Evolutionary conservation across 2,329 filamentous ascomycete species (phyloP).

Genomic region (Nothophoma quercina): DNA sequence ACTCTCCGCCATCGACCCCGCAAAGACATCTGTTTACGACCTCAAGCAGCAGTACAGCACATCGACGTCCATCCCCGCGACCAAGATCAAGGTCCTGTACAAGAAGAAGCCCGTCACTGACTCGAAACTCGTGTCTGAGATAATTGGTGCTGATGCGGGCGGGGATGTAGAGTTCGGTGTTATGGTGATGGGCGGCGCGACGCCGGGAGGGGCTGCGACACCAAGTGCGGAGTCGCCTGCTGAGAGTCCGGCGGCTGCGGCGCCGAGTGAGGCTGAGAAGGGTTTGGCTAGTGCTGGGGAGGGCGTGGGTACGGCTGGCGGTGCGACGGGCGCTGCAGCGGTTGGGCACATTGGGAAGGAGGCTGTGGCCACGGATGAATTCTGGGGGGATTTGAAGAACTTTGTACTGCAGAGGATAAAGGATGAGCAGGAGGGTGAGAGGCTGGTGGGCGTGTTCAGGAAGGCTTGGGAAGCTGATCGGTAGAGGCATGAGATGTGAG

Average conservation of each 20-base stretch:
- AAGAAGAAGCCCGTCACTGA: constrained; percentile 87
- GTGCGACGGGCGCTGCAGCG: constrained; percentile 53
- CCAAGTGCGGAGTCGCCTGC: constrained; percentile 53
- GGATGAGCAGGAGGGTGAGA: constrained; percentile 70
- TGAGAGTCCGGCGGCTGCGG: constrained; percentile 57
- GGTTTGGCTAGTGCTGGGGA: constrained; percentile 33
- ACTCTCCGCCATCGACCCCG: constrained; percentile 66
- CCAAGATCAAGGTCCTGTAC: constrained; percentile 85
- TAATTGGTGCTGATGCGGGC: constrained; percentile 65
- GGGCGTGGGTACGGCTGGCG: constrained; percentile 27
- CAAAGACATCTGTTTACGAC: constrained; percentile 78
- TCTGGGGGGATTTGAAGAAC: constrained; percentile 85
- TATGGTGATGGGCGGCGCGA: constrained; percentile 78
- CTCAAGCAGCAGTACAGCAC: constrained; percentile 74
- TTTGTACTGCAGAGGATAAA: constrained; percentile 82
- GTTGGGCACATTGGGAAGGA: constrained; percentile 65
- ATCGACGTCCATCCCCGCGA: constrained; percentile 64
- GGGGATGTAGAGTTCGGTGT: constrained; percentile 76
- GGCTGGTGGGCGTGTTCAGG: constrained; percentile 73
- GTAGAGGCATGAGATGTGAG: constrained; percentile 19
- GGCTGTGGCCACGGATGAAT: constrained; percentile 73
- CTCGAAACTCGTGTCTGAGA: constrained; percentile 77
- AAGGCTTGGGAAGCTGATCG: constrained; percentile 67
- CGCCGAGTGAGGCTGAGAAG: constrained; percentile 61
- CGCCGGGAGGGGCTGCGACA: constrained; percentile 36